Evolutionary conservation across 257 asterid species (phyloP).

Genomic region (Lantana camara): DNA sequence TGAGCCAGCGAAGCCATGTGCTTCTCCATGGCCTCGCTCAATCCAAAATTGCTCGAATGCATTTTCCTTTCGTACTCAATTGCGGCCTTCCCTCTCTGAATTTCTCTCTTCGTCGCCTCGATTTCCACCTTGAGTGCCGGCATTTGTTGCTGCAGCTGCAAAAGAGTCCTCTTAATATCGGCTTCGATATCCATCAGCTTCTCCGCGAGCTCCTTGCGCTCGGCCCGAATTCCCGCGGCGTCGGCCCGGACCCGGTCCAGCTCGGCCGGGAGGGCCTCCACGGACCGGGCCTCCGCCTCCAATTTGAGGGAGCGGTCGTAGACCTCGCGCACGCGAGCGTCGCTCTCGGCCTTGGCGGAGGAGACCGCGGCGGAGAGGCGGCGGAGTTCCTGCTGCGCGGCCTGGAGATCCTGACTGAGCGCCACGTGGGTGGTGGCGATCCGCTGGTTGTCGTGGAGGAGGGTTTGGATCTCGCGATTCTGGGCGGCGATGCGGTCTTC

Average conservation of each 20-base stretch:
- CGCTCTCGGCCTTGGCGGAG: conserved; percentile 65
- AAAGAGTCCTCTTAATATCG: conserved; percentile 38
- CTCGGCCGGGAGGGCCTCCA: conserved; percentile 41
- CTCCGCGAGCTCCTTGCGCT: conserved; percentile 46
- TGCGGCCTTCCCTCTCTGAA: conserved; percentile 85
- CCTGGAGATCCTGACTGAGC: conserved; percentile 60
- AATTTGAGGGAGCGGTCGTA: conserved; percentile 53
- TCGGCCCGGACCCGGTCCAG: conserved; percentile 55
- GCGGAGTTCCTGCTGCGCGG: conserved; percentile 66
- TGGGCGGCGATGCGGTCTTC: conserved; percentile 60
- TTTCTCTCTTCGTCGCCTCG: conserved; percentile 52
- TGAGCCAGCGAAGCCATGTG: conserved; percentile 53
- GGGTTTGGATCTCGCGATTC: conserved; percentile 61
- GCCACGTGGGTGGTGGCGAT: conserved; percentile 70
- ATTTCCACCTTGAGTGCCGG: conserved; percentile 52
- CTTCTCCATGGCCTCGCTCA: conserved; percentile 71
- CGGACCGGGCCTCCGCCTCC: conserved; percentile 66
- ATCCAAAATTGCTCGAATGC: conserved; percentile 48
- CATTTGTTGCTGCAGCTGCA: conserved; percentile 42
- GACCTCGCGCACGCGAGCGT: conserved; percentile 70
- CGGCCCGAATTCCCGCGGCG: conserved; percentile 45
- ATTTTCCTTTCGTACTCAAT: conserved; percentile 74
- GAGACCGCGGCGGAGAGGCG: conserved; percentile 58
- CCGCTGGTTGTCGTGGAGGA: conserved; percentile 76
- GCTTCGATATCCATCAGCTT: conserved; percentile 50